A percentile compares a stretch with the other conserved stretches of the same genome.
Conservation (phyloP, 805 yeast genomes). For the Candida ulmi region DNA sequence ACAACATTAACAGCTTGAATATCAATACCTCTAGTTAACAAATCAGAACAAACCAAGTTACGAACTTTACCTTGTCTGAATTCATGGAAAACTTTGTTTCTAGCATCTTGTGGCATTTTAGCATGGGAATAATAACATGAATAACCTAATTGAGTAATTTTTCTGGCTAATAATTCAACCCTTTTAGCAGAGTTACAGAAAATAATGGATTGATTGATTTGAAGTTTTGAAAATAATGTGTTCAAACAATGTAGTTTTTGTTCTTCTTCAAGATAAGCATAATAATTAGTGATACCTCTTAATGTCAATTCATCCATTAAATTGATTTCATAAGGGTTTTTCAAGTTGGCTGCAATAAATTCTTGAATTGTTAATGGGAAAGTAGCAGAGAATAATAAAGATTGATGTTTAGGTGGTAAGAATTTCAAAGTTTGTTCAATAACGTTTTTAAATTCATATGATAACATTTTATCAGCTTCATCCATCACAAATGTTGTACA, state of each 20-base stretch:
- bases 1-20: slow-evolving; percentile 98
- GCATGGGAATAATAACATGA: slow-evolving; percentile 98
- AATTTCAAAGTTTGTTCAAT: slow-evolving; percentile 81
- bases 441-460: slow-evolving; percentile 81
- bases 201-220: slow-evolving; percentile 93
- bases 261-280: slow-evolving; percentile 96
- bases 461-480: slow-evolving; percentile 96
- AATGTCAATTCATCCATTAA: slow-evolving; percentile 96
- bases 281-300: slow-evolving; percentile 94
- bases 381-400: slow-evolving; percentile 88
- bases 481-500: slow-evolving; percentile 93
- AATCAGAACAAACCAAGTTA: slow-evolving; percentile 93
- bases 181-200: slow-evolving; percentile 96
- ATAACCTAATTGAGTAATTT: slow-evolving; percentile 92
- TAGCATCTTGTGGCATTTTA: slow-evolving; percentile 92
- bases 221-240: slow-evolving; percentile 88
- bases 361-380: slow-evolving; percentile 92
- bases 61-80: slow-evolving; percentile 98
- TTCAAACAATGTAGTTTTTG: slow-evolving; percentile 95
- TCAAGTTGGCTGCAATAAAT: slow-evolving; percentile 86
- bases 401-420: slow-evolving; percentile 77
- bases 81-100: slow-evolving; percentile 98
- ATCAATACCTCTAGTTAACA: slow-evolving; percentile 96
- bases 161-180: slow-evolving; percentile 91
- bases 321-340: slow-evolving; percentile 91